Percentiles rank a stretch among this genome's conserved stretches.
phyloP scores from a whole-genome alignment of 2,329 filamentous ascomycete genomes.

The Aspergillus aculeatus region DNA sequence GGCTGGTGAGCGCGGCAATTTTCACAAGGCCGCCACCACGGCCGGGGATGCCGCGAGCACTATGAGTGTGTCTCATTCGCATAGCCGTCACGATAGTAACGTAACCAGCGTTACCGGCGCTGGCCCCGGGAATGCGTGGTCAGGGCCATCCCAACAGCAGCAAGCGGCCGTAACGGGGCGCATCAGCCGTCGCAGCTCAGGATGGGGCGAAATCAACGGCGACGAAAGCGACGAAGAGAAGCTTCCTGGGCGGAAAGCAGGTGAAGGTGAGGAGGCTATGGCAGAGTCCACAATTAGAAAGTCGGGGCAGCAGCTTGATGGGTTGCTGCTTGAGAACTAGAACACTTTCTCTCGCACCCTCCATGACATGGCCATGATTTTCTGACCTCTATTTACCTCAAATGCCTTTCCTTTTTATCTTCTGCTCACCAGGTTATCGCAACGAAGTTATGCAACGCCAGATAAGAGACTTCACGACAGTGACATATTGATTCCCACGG shows the following conservation, averaged over 20 bases:
- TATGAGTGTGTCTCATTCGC: conserved; percentile 72
- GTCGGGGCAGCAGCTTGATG: background rate
- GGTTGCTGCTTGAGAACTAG: background rate
- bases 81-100: conserved; percentile 78
- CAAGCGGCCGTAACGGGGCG: conserved; percentile 32
- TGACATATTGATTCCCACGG: background rate
- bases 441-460: conserved; percentile 14
- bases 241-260: conserved; percentile 13
- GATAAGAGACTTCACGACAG: conserved; percentile 9
- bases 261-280: background rate
- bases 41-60: conserved; percentile 71
- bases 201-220: conserved; percentile 45
- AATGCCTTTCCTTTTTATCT: background rate
- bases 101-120: conserved; percentile 66
- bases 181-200: conserved; percentile 45
- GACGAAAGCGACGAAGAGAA: conserved; percentile 37
- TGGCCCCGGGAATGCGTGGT: conserved; percentile 57
- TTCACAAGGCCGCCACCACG: conserved; percentile 56
- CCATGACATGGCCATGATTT: background rate
- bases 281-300: background rate
- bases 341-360: background rate
- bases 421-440: background rate
- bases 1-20: conserved; percentile 73
- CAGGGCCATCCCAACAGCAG: conserved; percentile 20
- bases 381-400: background rate